Conservation (phyloP, 2,329 filamentous ascomycete genomes). For the Alternaria novae-zelandiae region DNA sequence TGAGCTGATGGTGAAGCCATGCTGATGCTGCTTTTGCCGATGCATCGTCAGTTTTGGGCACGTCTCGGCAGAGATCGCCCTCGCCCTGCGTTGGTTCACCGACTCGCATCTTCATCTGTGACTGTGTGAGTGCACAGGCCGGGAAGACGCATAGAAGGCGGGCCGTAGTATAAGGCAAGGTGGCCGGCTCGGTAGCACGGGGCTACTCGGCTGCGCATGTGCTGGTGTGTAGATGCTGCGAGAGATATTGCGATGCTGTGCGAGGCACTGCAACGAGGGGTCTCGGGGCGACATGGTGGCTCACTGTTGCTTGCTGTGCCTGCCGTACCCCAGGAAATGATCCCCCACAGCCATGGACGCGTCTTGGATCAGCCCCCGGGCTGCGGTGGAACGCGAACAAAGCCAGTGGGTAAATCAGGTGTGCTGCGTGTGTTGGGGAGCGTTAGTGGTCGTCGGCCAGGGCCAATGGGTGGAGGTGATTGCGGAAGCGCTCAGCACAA, state of each 20-base stretch:
- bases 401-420: constrained; percentile 20
- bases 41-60: constrained; percentile 9
- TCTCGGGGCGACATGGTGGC: constrained; percentile 9
- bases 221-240: constrained; percentile 13
- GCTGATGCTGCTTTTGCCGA: constrained; percentile 11
- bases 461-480: constrained; percentile 13
- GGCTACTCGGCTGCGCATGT: constrained; percentile 5
- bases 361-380: constrained; percentile 13
- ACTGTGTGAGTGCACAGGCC: constrained; percentile 10
- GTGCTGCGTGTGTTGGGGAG: constrained; percentile 6
- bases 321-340: constrained; percentile 28
- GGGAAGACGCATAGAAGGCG: constrained; percentile 27
- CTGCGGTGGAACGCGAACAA: constrained; percentile 30
- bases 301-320: constrained; percentile 23
- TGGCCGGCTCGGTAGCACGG: constrained; percentile 15
- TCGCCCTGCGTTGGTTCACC: constrained; percentile 20
- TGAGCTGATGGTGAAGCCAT: constrained; percentile 6
- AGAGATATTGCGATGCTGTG: constrained; percentile 23
- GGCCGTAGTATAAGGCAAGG: constrained; percentile 22
- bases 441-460: constrained; percentile 24
- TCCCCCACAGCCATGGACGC: constrained; percentile 23
- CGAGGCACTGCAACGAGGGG: constrained; percentile 7
- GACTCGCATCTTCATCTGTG: constrained; percentile 20
- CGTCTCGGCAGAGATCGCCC: constrained; percentile 14
- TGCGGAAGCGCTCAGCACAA: constrained; percentile 16